Evolutionary conservation across 1,139 yeast species (phyloP).

Genomic region (Torulaspora globosa): DNA sequence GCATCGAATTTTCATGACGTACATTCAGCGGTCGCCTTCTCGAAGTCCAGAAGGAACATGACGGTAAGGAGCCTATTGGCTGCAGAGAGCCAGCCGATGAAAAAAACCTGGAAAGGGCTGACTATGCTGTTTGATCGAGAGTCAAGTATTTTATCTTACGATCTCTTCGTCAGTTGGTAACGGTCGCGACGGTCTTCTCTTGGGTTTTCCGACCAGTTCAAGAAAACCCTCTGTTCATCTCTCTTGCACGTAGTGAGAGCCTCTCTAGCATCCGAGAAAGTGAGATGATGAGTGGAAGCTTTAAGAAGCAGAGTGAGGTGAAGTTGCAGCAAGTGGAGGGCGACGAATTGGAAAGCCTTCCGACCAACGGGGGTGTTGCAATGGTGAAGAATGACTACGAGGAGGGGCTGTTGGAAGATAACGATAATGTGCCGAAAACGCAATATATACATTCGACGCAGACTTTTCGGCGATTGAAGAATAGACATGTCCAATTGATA

Average conservation of each 20-base stretch:
- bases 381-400: slow-evolving; percentile 6
- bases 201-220: too few relatives aligned
- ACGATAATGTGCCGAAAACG: slow-evolving; percentile 19
- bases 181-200: too few relatives aligned
- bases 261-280: too few relatives aligned
- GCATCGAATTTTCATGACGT: neutral
- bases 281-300: slow-evolving; percentile 1
- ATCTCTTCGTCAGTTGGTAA: too few relatives aligned
- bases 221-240: neutral
- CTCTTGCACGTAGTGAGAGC: neutral
- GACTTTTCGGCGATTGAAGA: slow-evolving; percentile 44
- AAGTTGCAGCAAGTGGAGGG: slow-evolving; percentile 6
- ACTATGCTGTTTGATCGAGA: too few relatives aligned
- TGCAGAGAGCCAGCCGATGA: neutral
- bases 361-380: neutral
- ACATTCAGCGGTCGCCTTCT: too few relatives aligned
- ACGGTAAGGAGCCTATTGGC: neutral
- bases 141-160: too few relatives aligned
- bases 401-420: slow-evolving; percentile 1
- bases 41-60: too few relatives aligned
- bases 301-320: slow-evolving; percentile 5
- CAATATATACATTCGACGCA: slow-evolving; percentile 15
- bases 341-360: slow-evolving; percentile 9
- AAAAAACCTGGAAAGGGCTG: too few relatives aligned
- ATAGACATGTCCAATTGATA: slow-evolving; percentile 69